Conservation (phyloP, 768 basidiomycete genomes). For the Dioszegia aurantiaca region DNA sequence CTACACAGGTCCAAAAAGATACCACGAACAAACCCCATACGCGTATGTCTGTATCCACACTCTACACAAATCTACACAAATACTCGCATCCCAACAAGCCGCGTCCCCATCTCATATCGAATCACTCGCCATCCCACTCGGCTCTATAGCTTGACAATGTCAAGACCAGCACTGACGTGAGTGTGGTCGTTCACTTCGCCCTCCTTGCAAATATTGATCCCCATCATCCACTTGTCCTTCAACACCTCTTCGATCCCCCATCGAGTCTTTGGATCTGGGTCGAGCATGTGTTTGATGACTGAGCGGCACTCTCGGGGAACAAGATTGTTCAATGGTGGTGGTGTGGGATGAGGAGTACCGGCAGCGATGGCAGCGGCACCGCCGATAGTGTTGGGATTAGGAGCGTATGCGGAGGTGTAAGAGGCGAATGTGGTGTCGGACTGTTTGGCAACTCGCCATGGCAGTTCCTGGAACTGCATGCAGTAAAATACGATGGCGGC, state of each 20-base stretch:
- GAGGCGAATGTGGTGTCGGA: constrained; percentile 75
- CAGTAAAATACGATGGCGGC: constrained; percentile 97
- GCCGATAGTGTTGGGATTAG: constrained; percentile 36
- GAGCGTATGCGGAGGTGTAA: constrained; percentile 59
- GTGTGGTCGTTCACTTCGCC: constrained; percentile 42
- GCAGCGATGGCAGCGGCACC: constrained; percentile 21
- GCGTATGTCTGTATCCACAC: too few relatives aligned
- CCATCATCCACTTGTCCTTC: constrained; percentile 71
- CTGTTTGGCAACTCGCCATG: constrained; percentile 90
- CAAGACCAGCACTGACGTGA: constrained; percentile 43
- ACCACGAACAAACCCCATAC: too few relatives aligned
- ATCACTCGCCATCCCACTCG: not conserved
- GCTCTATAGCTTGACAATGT: constrained; percentile 40
- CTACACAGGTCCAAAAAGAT: too few relatives aligned
- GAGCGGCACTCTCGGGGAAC: constrained; percentile 78
- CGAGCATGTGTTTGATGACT: constrained; percentile 87
- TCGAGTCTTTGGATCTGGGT: constrained; percentile 81
- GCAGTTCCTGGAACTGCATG: constrained; percentile 90
- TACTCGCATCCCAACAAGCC: not conserved
- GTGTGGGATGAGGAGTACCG: constrained; percentile 58
- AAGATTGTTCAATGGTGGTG: constrained; percentile 76
- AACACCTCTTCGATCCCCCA: constrained; percentile 76
- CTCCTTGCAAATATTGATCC: constrained; percentile 75
- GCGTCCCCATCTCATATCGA: not conserved
- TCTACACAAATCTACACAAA: too few relatives aligned